These are phyloP conservation scores for Thelephora aurantiotincta DNA, from an alignment of 768 basidiomycete species.

Conservation along the genomic window DNA sequence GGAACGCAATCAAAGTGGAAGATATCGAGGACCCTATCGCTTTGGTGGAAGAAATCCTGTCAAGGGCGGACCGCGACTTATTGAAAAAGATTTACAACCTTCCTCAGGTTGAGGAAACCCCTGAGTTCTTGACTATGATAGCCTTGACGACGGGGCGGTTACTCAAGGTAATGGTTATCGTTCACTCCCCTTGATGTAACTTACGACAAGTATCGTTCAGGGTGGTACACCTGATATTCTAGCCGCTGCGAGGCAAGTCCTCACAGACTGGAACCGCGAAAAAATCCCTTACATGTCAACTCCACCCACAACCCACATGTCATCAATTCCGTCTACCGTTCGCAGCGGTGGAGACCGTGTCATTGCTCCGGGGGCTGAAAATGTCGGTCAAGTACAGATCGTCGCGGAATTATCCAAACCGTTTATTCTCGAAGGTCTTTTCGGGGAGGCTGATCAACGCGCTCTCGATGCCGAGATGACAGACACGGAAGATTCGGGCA, in stretches of 20 bases:
- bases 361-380: slow-evolving; percentile 66
- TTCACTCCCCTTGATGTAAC: neutral
- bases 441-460: slow-evolving; percentile 69
- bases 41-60: slow-evolving; percentile 86
- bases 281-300: slow-evolving; percentile 83
- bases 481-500: slow-evolving; percentile 17
- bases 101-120: slow-evolving; percentile 52
- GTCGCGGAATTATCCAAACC: slow-evolving; percentile 56
- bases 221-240: slow-evolving; percentile 87
- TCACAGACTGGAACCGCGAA: slow-evolving; percentile 92
- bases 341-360: slow-evolving; percentile 22
- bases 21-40: slow-evolving; percentile 82
- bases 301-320: slow-evolving; percentile 71
- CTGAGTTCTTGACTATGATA: slow-evolving; percentile 85
- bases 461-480: slow-evolving; percentile 37
- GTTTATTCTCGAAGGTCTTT: slow-evolving; percentile 72
- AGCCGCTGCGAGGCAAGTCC: slow-evolving; percentile 65
- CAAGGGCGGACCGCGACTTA: slow-evolving; percentile 53
- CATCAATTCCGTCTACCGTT: slow-evolving; percentile 41
- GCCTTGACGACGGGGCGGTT: slow-evolving; percentile 74
- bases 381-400: slow-evolving; percentile 72
- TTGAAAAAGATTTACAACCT: slow-evolving; percentile 79
- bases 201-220: slow-evolving; percentile 19
- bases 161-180: slow-evolving; percentile 42
- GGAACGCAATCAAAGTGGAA: slow-evolving; percentile 86